Conservation (phyloP, 148 eudicot genomes). For the Fallopia convolvulus region DNA sequence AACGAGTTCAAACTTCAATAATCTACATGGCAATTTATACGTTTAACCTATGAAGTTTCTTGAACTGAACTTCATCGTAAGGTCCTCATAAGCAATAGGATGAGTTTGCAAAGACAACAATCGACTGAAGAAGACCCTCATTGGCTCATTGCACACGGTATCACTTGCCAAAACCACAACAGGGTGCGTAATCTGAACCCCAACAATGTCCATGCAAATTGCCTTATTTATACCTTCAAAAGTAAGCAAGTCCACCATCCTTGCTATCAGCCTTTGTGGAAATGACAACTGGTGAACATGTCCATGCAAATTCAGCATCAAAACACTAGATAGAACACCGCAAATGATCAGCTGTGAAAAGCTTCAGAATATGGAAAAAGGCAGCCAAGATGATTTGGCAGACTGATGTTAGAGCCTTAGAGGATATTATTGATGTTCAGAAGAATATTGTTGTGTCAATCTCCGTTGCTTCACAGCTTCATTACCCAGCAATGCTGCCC, state of each 20-base stretch:
- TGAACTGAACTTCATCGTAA: too few species aligned
- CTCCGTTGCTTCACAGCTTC: conserved; percentile 36
- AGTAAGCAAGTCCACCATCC: not conserved
- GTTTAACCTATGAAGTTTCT: too few species aligned
- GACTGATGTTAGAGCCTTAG: too few species aligned
- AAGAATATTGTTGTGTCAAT: not conserved
- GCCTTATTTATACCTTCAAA: not conserved
- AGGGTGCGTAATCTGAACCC: too few species aligned
- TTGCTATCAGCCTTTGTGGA: not conserved
- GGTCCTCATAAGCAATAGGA: too few species aligned
- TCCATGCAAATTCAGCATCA: not conserved
- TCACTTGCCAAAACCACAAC: too few species aligned
- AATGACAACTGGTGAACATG: not conserved
- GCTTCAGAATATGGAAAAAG: not conserved
- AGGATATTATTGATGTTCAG: not conserved
- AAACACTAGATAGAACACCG: not conserved
- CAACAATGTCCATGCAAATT: too few species aligned
- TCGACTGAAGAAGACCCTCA: too few species aligned
- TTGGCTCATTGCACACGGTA: too few species aligned
- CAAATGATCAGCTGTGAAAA: not conserved
- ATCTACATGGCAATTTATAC: too few species aligned
- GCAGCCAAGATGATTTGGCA: not conserved
- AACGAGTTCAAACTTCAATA: too few species aligned
- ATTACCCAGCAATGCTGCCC: conserved; percentile 39
- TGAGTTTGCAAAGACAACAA: too few species aligned